Evolutionary conservation across 768 basidiomycete genomes (phyloP).

Genomic region (Hirschioporus abietinus): DNA sequence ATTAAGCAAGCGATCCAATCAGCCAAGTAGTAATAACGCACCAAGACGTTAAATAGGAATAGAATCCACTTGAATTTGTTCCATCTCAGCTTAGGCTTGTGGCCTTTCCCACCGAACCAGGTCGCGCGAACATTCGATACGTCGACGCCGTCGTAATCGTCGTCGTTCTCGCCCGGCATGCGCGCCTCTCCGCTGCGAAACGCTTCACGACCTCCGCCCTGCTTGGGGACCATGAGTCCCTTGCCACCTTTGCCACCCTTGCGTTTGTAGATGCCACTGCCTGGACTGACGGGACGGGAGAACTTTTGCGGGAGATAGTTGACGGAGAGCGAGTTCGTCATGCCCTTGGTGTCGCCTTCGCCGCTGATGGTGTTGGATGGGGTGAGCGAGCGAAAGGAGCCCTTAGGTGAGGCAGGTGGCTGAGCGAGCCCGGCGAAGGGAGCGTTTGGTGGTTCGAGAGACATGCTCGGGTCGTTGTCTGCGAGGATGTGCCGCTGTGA

Average conservation of each 20-base stretch:
- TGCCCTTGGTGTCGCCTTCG: slow-evolving; percentile 6
- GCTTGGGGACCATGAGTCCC: slow-evolving; percentile 43
- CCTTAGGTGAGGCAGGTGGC: slow-evolving; percentile 12
- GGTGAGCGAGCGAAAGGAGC: slow-evolving; percentile 21
- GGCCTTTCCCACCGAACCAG: slow-evolving; percentile 36
- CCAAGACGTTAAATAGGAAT: slow-evolving; percentile 57
- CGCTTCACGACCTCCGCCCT: slow-evolving; percentile 68
- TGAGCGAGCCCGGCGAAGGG: slow-evolving; percentile 29
- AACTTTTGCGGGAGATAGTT: slow-evolving; percentile 80
- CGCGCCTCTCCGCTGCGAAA: slow-evolving; percentile 47
- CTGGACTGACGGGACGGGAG: slow-evolving; percentile 34
- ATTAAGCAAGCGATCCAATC: slow-evolving; percentile 3
- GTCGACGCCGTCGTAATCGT: slow-evolving; percentile 45
- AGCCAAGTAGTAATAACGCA: slow-evolving; percentile 25
- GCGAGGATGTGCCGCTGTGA: slow-evolving; percentile 46
- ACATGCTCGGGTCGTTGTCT: slow-evolving; percentile 22
- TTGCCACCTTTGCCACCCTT: slow-evolving; percentile 31
- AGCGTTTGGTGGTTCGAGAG: slow-evolving; percentile 35
- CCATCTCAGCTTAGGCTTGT: slow-evolving; percentile 54
- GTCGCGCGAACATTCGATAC: slow-evolving; percentile 2
- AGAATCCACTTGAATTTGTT: slow-evolving; percentile 82
- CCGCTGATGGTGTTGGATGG: slow-evolving; percentile 19
- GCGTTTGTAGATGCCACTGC: slow-evolving; percentile 36
- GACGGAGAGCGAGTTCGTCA: slow-evolving; percentile 44
- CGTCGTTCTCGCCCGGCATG: slow-evolving; percentile 47